Base-by-base conservation (phyloP, 139 green algal genomes). In the Ettlia oleoabundans region DNA sequence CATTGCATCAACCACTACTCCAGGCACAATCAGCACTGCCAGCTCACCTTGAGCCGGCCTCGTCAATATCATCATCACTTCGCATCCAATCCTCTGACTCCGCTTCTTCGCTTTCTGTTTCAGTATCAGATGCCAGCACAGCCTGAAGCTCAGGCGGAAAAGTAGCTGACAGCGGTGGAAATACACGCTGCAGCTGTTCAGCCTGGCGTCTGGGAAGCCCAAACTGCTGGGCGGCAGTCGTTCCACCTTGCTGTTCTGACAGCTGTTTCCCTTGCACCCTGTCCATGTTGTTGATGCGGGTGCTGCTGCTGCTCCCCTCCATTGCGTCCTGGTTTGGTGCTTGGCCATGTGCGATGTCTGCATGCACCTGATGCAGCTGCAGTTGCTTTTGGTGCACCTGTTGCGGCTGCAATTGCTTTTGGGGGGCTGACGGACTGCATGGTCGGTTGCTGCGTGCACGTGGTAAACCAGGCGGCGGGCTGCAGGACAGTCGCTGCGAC, bases 71-170 rank as follows among this genome's bases (percentile, higher is more conserved):
- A 1, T 87, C 82, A 28, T 81, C 72, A 32, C 72, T 82, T 7
- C 18, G 7, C 73, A 72, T 84, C 82, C 82, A 87, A 2, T 78
- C 74, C 0, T 74, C 82, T 0, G 61, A 71, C 18, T 86, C 78
- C 1, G n/a, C 63, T 0, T 3, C 81, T n/a, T 81, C 81, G 47
- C 71, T 82, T 4, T 32, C 75, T 0, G 43, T 51, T 58, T 81
- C 75, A 2, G 58, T 43, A 15, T 77, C 66, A 7, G 65, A 64
- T 13, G 69, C 71, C 33, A 84, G 37, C 19, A 19, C 47, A 0
- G 71, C 71, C 51, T 81, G 37, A 28, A 88, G 62, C 72, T 88
- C 78, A 7, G 84, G 55, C 2, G 84, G 78, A 61, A 85, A 55
- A 10, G 52, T 55, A 4, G 70, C 43, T n/a, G 61, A 37, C 47